Evolutionary conservation across 257 asterid genomes (phyloP).

Genomic region (Primulina eburnea): DNA sequence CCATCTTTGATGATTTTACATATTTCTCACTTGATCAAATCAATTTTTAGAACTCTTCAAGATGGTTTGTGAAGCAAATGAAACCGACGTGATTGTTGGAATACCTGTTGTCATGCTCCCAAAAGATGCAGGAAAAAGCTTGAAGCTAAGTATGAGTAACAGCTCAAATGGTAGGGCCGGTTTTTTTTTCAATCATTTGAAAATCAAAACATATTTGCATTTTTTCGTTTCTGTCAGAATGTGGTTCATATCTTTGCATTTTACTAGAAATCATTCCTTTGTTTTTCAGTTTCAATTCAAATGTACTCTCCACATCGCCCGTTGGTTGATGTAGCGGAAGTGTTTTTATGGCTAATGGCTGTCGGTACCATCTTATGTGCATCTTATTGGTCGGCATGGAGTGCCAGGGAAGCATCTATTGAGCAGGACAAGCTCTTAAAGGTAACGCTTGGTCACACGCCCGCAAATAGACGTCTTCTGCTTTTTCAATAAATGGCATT

Average conservation of each 20-base stretch:
- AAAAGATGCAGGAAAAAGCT: slow-evolving; percentile 76
- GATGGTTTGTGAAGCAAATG: slow-evolving; percentile 95
- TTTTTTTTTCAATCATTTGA: neutral
- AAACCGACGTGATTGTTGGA: slow-evolving; percentile 55
- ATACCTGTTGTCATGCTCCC: slow-evolving; percentile 98
- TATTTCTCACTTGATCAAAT: slow-evolving; percentile 11
- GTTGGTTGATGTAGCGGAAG: slow-evolving; percentile 87
- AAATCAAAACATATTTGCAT: too few relatives aligned
- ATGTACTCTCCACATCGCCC: slow-evolving; percentile 90
- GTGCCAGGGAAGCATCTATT: slow-evolving; percentile 78
- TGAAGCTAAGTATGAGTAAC: slow-evolving; percentile 49
- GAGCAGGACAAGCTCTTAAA: slow-evolving; percentile 80
- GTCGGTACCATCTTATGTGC: slow-evolving; percentile 84
- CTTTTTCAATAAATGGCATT: neutral
- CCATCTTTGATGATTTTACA: slow-evolving; percentile 13
- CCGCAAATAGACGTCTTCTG: slow-evolving; percentile 1
- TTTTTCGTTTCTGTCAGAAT: neutral
- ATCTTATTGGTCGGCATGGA: slow-evolving; percentile 96
- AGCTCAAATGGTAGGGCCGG: slow-evolving; percentile 58
- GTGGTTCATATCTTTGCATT: slow-evolving; percentile 8
- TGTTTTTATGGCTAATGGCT: slow-evolving; percentile 93
- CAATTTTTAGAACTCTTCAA: slow-evolving; percentile 79
- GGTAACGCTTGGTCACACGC: slow-evolving; percentile 36
- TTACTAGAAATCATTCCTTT: slow-evolving; percentile 18
- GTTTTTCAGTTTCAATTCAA: slow-evolving; percentile 65